These are phyloP conservation scores for Luzula sylvatica DNA, from an alignment of 176 grass and related monocot species.

Conservation along the genomic window DNA sequence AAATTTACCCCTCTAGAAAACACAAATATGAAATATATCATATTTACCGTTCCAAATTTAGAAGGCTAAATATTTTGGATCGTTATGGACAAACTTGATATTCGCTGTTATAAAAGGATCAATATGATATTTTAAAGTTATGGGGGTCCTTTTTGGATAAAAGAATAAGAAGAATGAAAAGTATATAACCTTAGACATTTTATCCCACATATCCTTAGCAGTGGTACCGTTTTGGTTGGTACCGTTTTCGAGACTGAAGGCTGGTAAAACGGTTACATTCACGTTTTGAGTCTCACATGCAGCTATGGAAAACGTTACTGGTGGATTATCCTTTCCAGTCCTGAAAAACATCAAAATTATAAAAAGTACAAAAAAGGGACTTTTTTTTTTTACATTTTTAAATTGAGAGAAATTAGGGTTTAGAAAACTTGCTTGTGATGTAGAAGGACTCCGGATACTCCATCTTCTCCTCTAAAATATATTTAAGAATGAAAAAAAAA, in stretches of 20 bases:
- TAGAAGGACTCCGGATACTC: constrained; percentile 85
- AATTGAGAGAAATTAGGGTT: constrained; percentile 23
- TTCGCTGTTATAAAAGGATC: too few species aligned
- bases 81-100: too few species aligned
- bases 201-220: constrained; percentile 86
- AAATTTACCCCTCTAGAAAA: too few species aligned
- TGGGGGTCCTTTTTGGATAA: too few species aligned
- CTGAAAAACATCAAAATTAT: constrained; percentile 29
- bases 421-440: constrained; percentile 89
- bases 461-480: constrained; percentile 74
- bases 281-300: constrained; percentile 93
- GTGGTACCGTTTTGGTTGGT: constrained; percentile 49
- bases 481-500: constrained; percentile 20
- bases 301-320: constrained; percentile 89
- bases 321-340: constrained; percentile 81
- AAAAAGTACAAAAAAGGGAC: background rate
- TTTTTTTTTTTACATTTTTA: too few species aligned
- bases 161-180: too few species aligned
- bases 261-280: constrained; percentile 71
- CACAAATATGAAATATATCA: too few species aligned
- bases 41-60: too few species aligned
- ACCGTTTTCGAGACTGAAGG: constrained; percentile 77
- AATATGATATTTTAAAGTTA: too few species aligned
- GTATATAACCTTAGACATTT: background rate
- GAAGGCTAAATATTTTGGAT: too few species aligned